A percentile compares a stretch with the other conserved stretches of the same genome.
These are phyloP conservation scores for Neurospora sp. DNA, from an alignment of 2,329 filamentous ascomycete species.

Conservation along the genomic window DNA sequence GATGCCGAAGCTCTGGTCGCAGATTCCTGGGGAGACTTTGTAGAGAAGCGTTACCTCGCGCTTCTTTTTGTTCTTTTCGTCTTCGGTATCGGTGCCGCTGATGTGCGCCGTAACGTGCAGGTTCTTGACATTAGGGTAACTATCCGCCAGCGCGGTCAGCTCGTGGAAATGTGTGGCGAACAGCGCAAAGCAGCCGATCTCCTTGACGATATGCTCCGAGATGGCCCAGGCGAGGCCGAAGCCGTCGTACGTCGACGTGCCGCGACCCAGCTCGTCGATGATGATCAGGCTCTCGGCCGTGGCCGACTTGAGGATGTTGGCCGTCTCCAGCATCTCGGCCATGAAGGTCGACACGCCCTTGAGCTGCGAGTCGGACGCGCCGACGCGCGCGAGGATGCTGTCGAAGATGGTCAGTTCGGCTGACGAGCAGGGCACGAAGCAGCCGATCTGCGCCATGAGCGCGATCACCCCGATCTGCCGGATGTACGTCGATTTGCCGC, in stretches of 20 bases:
- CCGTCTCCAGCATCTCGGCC: conserved; percentile 98
- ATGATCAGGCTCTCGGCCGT: conserved; percentile 95
- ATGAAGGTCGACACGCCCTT: conserved; percentile 99
- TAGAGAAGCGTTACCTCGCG: conserved; percentile 91
- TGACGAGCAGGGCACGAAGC: conserved; percentile 85
- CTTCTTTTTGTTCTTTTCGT: conserved; percentile 34
- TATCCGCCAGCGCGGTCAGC: conserved; percentile 80
- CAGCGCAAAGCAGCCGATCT: conserved; percentile 88
- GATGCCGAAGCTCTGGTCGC: conserved; percentile 96
- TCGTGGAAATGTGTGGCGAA: conserved; percentile 99
- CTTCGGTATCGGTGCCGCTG: conserved; percentile 37
- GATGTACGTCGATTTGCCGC: conserved; percentile 97
- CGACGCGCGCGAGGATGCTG: conserved; percentile 90
- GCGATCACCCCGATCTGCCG: conserved; percentile 95
- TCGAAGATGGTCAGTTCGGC: conserved; percentile 95
- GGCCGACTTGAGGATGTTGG: conserved; percentile 95
- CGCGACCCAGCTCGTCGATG: conserved; percentile 93
- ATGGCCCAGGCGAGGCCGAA: conserved; percentile 99
- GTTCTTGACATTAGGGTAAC: conserved; percentile 81
- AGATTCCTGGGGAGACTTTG: conserved; percentile 91
- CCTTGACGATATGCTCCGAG: conserved; percentile 90
- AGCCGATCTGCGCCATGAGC: conserved; percentile 92
- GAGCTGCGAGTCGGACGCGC: conserved; percentile 90
- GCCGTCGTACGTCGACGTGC: conserved; percentile 95
- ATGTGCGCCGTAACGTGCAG: conserved; percentile 96